phyloP scores from a whole-genome alignment of 176 grass and related monocot genomes.

The Carex kokanica region DNA sequence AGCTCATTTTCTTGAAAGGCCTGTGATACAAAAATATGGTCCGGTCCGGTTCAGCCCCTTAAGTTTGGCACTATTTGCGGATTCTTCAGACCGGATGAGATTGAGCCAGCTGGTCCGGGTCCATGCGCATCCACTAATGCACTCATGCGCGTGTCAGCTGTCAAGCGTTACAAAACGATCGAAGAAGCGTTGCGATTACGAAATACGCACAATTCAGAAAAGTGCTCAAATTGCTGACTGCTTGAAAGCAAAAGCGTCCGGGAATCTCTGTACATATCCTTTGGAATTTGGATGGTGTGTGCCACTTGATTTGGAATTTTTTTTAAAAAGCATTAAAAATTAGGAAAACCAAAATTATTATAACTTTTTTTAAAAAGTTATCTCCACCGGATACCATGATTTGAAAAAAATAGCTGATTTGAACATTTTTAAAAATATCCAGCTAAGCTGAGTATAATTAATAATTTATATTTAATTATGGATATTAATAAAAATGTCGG shows the following conservation, averaged over 20 bases:
- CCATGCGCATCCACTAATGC: background rate
- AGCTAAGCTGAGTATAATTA: too few relatives aligned
- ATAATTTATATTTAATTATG: too few relatives aligned
- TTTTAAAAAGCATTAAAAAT: too few relatives aligned
- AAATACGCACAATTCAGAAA: background rate
- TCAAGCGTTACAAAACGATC: background rate
- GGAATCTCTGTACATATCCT: background rate
- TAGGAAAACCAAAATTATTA: too few relatives aligned
- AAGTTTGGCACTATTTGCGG: too few relatives aligned
- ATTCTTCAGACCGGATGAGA: background rate
- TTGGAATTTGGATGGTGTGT: background rate
- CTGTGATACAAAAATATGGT: too few relatives aligned
- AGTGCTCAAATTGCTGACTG: background rate
- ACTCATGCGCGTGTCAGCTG: background rate
- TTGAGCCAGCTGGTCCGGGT: background rate
- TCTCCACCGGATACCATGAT: too few relatives aligned
- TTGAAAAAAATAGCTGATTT: too few relatives aligned
- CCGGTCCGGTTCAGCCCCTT: too few relatives aligned
- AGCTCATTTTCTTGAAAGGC: background rate
- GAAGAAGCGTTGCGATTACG: background rate
- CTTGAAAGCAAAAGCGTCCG: constrained; percentile 4
- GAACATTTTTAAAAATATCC: too few relatives aligned
- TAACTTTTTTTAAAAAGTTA: too few relatives aligned
- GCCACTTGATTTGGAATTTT: background rate
- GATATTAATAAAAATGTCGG: too few relatives aligned